Evolutionary conservation across 352 stramenopile genomes (phyloP).

Genomic region (Phytophthora parvispora): DNA sequence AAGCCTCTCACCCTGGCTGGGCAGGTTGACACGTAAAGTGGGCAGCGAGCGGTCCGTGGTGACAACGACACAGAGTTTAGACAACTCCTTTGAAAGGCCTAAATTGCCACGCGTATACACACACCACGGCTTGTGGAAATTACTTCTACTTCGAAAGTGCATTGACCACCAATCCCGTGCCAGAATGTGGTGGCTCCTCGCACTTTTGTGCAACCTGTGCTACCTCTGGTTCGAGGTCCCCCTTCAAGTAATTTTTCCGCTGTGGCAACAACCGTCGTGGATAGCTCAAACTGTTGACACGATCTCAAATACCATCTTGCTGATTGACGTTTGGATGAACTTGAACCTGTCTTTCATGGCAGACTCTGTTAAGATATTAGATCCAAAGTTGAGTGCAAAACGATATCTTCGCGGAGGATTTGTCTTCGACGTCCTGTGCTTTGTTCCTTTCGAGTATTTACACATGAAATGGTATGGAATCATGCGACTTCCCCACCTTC

Average conservation of each 20-base stretch:
- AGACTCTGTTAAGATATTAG: conserved; percentile 64
- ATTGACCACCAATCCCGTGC: conserved; percentile 61
- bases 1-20: no score
- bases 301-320: conserved; percentile 40
- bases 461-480: conserved; percentile 25
- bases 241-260: conserved; percentile 59
- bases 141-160: conserved; percentile 14
- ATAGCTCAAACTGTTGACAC: conserved; percentile 36
- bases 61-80: no score
- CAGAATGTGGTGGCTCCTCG: conserved; percentile 60
- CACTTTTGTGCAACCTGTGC: conserved; percentile 34
- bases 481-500: conserved; percentile 45
- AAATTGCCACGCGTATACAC: no score
- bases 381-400: conserved; percentile 42
- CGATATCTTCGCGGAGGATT: conserved; percentile 51
- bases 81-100: no score
- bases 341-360: conserved; percentile 58
- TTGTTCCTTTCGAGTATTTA: conserved; percentile 50
- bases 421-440: conserved; percentile 47
- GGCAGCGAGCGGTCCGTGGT: no score
- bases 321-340: conserved; percentile 59
- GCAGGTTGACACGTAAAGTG: background rate
- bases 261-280: conserved; percentile 46
- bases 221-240: conserved; percentile 66
- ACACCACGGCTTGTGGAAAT: conserved; percentile 28